These are phyloP conservation scores for Leccinum uliginosum DNA, from an alignment of 768 basidiomycete genomes.

Conservation along the genomic window DNA sequence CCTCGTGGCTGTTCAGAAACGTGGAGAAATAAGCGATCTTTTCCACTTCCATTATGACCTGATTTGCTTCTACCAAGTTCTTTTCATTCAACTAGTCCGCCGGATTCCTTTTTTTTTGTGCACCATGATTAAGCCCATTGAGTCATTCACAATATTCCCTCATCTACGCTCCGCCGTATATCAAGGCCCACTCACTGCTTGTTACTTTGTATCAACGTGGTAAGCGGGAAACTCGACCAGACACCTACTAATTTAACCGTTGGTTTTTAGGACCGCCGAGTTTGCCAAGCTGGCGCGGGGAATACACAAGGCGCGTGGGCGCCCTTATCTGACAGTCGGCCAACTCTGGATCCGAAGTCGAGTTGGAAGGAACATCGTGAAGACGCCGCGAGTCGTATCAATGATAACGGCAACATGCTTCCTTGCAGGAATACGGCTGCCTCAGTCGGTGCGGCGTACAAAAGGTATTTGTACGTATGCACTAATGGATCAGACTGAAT, in stretches of 20 bases:
- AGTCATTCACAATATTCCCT: too few species aligned
- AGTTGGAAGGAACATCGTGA: not conserved
- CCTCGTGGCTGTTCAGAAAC: not conserved
- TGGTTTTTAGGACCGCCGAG: not conserved
- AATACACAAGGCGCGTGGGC: not conserved
- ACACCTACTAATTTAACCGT: not conserved
- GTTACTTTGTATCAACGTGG: not conserved
- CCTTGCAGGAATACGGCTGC: not conserved
- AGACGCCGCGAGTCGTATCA: not conserved
- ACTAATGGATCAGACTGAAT: not conserved
- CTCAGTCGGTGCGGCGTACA: not conserved
- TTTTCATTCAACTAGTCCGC: not conserved
- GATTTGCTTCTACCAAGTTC: not conserved
- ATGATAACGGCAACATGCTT: not conserved
- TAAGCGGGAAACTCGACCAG: not conserved
- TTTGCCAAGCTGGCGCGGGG: not conserved
- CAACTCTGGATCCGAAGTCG: not conserved
- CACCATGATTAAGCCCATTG: too few species aligned
- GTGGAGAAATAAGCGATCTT: not conserved
- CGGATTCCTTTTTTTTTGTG: not conserved
- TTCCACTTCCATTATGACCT: too few species aligned
- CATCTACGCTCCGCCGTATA: too few species aligned
- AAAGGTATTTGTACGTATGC: not conserved
- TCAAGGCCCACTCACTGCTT: too few species aligned
- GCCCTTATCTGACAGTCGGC: not conserved